Evolutionary conservation across 306 rosid genomes (phyloP).

Genomic region (Chamaecrista fasciculata): DNA sequence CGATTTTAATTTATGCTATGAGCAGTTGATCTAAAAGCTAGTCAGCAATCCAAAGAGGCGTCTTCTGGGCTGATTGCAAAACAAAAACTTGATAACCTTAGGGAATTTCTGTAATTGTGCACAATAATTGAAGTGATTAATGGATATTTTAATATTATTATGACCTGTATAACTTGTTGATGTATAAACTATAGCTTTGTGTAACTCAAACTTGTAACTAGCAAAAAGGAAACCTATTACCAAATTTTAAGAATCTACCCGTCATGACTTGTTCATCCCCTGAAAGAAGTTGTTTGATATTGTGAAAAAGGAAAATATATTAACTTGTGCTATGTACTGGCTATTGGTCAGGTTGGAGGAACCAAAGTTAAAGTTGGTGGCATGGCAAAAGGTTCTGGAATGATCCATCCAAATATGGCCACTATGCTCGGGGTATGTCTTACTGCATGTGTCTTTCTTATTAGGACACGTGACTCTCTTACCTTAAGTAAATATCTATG

Average conservation of each 20-base stretch:
- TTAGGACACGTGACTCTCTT: slow-evolving; percentile 7
- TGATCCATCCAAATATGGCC: slow-evolving; percentile 99
- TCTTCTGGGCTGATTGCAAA: slow-evolving; percentile 1
- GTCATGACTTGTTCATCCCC: slow-evolving; percentile 9
- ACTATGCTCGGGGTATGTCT: slow-evolving; percentile 90
- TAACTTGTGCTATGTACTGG: slow-evolving; percentile 27
- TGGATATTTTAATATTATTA: neutral
- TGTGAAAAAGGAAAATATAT: neutral
- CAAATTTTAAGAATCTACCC: neutral
- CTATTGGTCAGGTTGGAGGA: slow-evolving; percentile 65
- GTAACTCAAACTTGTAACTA: neutral
- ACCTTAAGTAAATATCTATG: slow-evolving; percentile 17
- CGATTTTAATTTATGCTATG: slow-evolving; percentile 13
- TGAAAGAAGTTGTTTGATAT: neutral
- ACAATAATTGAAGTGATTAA: neutral
- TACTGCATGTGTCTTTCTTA: slow-evolving; percentile 27
- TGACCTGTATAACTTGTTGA: neutral
- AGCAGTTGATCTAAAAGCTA: slow-evolving; percentile 9
- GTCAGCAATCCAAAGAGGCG: slow-evolving; percentile 6
- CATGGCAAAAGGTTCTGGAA: slow-evolving; percentile 98
- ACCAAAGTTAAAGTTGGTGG: slow-evolving; percentile 76
- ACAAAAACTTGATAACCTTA: neutral
- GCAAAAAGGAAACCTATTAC: neutral
- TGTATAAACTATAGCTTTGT: neutral
- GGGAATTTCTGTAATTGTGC: neutral